Evolutionary conservation across 2,329 filamentous ascomycete genomes (phyloP).

Genomic region (Penicillium sp.): DNA sequence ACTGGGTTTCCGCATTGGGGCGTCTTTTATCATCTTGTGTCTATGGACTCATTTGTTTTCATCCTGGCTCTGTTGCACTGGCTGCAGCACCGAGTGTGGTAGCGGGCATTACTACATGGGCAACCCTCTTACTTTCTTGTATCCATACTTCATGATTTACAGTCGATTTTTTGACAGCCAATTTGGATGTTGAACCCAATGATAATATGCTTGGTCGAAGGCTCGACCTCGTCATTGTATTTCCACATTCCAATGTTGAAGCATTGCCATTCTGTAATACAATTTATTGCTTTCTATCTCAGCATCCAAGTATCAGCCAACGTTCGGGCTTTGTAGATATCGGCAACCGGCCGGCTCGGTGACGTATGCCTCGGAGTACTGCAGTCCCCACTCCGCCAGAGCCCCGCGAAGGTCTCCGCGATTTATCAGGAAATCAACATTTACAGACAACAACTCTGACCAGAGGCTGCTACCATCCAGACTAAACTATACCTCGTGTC

Average conservation of each 20-base stretch:
- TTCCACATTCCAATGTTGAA: neutral
- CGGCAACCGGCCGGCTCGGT: constrained; percentile 6
- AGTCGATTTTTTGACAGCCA: neutral
- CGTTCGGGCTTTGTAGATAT: neutral
- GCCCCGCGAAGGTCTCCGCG: constrained; percentile 19
- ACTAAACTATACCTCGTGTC: neutral
- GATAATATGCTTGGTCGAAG: too few relatives aligned
- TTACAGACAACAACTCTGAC: neutral
- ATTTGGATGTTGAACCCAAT: neutral
- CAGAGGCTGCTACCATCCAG: neutral
- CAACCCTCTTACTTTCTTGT: constrained; percentile 2
- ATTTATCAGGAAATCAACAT: constrained; percentile 13
- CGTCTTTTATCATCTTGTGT: neutral
- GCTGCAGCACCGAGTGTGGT: neutral
- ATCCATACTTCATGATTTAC: constrained; percentile 4
- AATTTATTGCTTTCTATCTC: too few relatives aligned
- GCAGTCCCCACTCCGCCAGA: constrained; percentile 26
- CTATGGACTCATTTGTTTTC: neutral
- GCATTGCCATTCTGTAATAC: too few relatives aligned
- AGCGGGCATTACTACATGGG: neutral
- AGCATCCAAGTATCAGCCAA: too few relatives aligned
- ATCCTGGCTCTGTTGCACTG: constrained; percentile 4
- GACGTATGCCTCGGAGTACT: constrained; percentile 29
- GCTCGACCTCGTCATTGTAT: neutral
- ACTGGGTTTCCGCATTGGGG: neutral